Evolutionary conservation across 148 eudicot species (phyloP).

Genomic region (Dysphania ambrosioides): DNA sequence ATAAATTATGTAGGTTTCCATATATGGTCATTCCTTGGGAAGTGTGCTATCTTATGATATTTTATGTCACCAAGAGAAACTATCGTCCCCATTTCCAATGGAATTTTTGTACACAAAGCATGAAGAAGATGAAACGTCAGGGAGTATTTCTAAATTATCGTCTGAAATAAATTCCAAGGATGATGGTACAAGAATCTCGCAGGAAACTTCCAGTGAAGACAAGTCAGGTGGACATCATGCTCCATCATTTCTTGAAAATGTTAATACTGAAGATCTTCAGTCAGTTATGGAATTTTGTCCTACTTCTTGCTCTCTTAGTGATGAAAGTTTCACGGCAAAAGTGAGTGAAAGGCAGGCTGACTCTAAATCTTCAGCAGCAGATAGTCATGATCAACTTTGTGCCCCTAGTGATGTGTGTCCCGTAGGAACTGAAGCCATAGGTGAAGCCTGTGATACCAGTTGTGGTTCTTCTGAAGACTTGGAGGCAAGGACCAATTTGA

Average conservation of each 20-base stretch:
- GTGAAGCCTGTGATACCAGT: conserved; percentile 28
- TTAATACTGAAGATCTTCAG: conserved; percentile 29
- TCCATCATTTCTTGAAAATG: conserved; percentile 27
- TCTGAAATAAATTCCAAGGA: conserved; percentile 19
- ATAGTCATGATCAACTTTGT: conserved; percentile 25
- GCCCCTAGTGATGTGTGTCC: conserved; percentile 28
- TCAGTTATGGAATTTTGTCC: conserved; percentile 28
- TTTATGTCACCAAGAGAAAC: conserved; percentile 87
- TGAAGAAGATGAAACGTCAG: conserved; percentile 29
- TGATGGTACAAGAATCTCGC: conserved; percentile 32
- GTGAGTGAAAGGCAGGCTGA: conserved; percentile 26
- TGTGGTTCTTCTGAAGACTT: conserved; percentile 21
- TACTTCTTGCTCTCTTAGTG: conserved; percentile 32
- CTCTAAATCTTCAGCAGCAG: conserved; percentile 29
- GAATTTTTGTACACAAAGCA: conserved; percentile 57
- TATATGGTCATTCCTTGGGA: conserved; percentile 95
- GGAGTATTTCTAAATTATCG: conserved; percentile 24
- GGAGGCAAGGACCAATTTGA: conserved; percentile 14
- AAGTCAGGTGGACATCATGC: conserved; percentile 18
- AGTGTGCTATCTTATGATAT: conserved; percentile 96
- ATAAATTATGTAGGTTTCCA: conserved; percentile 56
- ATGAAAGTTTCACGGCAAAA: conserved; percentile 16
- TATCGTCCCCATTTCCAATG: conserved; percentile 81
- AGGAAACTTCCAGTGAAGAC: conserved; percentile 24
- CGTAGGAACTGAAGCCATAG: conserved; percentile 17